Percentiles rank a stretch among this genome's conserved stretches.
Evolutionary conservation across 2,329 filamentous ascomycete species (phyloP).

Genomic region (Aspergillus chevalieri): DNA sequence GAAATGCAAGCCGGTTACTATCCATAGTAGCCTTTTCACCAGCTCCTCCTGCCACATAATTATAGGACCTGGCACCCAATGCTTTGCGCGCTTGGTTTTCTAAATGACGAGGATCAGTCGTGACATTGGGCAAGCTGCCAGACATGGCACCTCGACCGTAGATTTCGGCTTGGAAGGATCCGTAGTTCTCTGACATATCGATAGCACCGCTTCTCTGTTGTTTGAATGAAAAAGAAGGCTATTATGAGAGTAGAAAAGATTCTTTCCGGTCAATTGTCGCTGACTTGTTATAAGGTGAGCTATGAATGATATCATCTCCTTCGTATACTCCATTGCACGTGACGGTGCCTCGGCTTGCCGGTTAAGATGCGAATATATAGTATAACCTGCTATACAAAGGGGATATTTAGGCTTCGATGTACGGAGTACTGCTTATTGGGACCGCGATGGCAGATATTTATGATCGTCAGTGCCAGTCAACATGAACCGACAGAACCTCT

Average conservation of each 20-base stretch:
- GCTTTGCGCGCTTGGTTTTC: slow-evolving; percentile 49
- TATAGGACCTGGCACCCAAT: slow-evolving; percentile 47
- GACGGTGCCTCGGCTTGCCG: not conserved
- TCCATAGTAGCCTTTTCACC: slow-evolving; percentile 57
- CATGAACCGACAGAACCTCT: too few relatives aligned
- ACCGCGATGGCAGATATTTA: too few relatives aligned
- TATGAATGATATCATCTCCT: not conserved
- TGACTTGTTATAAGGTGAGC: not conserved
- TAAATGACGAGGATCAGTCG: slow-evolving; percentile 54
- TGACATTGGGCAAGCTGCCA: slow-evolving; percentile 46
- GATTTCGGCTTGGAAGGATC: slow-evolving; percentile 43
- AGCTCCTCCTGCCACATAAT: slow-evolving; percentile 58
- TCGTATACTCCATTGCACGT: not conserved
- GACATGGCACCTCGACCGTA: slow-evolving; percentile 49
- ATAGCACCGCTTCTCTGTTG: not conserved
- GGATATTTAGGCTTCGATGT: too few relatives aligned
- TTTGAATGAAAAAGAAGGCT: not conserved
- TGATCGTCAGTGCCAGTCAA: too few relatives aligned
- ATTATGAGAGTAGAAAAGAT: not conserved
- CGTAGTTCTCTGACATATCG: slow-evolving; percentile 36
- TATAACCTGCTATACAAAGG: slow-evolving; percentile 38
- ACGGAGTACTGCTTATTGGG: too few relatives aligned
- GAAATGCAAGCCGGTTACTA: slow-evolving; percentile 54
- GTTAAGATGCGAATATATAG: not conserved
- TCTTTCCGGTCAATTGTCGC: not conserved